Evolutionary conservation across 202 grass and related monocot species (phyloP).

Genomic region (Digitaria exilis): DNA sequence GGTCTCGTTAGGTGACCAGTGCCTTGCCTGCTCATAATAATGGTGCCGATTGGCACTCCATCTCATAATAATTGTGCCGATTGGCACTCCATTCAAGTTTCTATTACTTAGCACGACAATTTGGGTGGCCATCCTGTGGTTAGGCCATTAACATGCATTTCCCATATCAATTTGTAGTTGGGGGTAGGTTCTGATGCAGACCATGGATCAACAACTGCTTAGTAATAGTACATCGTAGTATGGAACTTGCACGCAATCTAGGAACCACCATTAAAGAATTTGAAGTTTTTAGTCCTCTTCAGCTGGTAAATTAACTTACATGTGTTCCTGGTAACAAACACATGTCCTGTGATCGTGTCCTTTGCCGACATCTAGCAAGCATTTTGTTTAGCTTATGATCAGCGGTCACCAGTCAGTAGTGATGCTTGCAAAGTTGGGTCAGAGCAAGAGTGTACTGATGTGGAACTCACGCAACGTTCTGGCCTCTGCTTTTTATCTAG

Average conservation of each 20-base stretch:
- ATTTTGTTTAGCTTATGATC: background rate
- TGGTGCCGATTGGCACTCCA: background rate
- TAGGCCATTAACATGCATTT: slow-evolving; percentile 5
- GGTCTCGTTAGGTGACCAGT: slow-evolving; percentile 37
- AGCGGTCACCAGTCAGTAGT: background rate
- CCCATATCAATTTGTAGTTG: slow-evolving; percentile 31
- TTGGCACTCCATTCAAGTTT: background rate
- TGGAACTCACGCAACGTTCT: slow-evolving; percentile 24
- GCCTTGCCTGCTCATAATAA: slow-evolving; percentile 33
- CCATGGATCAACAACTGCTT: background rate
- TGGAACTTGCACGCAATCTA: background rate
- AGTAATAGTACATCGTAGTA: background rate
- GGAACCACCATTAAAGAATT: no score
- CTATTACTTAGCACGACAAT: background rate
- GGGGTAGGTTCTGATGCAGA: background rate
- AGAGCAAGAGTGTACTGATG: slow-evolving; percentile 17
- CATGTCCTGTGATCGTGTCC: background rate
- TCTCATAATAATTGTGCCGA: no score
- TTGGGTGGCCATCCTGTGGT: slow-evolving; percentile 3
- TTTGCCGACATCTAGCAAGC: background rate
- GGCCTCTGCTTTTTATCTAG: slow-evolving; percentile 11
- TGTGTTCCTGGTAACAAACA: background rate
- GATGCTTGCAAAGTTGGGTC: slow-evolving; percentile 8
- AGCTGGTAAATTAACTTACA: background rate
- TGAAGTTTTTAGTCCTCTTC: background rate